Base-by-base conservation (phyloP, 805 yeast genomes). In the Sugiyamaella chiloensis region DNA sequence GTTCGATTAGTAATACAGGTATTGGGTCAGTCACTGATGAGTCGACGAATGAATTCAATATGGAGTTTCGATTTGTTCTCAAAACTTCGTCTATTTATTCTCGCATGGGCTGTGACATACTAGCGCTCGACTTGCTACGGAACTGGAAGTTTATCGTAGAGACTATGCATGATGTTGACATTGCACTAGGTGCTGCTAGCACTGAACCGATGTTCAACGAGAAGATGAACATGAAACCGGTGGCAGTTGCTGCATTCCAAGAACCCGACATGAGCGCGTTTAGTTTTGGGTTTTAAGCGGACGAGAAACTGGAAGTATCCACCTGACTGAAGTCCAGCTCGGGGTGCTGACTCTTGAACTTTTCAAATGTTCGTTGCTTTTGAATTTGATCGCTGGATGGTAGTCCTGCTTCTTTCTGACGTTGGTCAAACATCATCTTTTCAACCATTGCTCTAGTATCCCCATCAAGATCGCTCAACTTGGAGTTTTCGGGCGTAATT, bases 41-140 rank as follows among this genome's bases (percentile, higher is more conserved):
- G 2, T 20, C 16, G 19, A 21, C 35, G 27, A 44, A 23, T 35
- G 37, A 24, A 8, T 23, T 16, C 24, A 47, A 40, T 12, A 31
- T 65, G 35, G 97, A 91, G 58, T 79, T 76, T 47, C 69, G 73
- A 3, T 81, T 83, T 58, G 74, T 89, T 12, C 58, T 78, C 9
- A 78, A 81, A 52, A 83, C 83, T 5, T 74, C 85, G 5, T 69
- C 75, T 30, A 83, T 88, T 52, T 86, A 88, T 59, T 73, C 79
- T 12, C 72, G 95, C 48, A 87, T 90, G 96, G 98, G 98, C 0
- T 90, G 98, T 66, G 95, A 90, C 58, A 78, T 81, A 51, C 63
- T 91, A 35, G 81, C 89, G 0, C 60, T 86, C 20, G 74, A 79
- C 44, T 62, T 89, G 40, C 69, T 84, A 1, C 71, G 70, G 41